Conservation (phyloP, 1,139 yeast genomes). For the Geotrichum carabidarum region DNA sequence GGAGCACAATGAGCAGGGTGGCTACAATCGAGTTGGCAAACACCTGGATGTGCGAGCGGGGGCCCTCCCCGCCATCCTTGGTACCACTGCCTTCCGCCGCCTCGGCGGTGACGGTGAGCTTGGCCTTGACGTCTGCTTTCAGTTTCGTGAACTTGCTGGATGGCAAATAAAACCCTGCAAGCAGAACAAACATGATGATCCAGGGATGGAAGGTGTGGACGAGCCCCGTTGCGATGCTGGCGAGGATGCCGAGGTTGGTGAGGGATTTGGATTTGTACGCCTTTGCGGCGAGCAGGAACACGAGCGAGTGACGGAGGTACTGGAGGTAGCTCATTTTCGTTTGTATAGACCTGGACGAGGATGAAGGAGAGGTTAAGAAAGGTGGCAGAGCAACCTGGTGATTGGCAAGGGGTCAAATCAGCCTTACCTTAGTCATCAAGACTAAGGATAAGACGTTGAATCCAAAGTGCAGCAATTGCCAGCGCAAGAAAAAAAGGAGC, state of each 20-base stretch:
- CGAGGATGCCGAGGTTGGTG: constrained; percentile 39
- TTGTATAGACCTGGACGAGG: background rate
- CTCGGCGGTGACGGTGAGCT: constrained; percentile 26
- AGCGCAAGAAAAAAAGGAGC: too few species aligned
- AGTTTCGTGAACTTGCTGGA: constrained; percentile 43
- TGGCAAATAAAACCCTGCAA: constrained; percentile 41
- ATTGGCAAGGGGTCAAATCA: background rate
- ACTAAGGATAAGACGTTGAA: background rate
- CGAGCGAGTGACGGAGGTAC: constrained; percentile 14
- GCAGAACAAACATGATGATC: constrained; percentile 35
- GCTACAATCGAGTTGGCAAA: constrained; percentile 43
- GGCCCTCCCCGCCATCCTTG: constrained; percentile 26
- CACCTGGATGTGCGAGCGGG: constrained; percentile 43
- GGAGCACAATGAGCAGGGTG: constrained; percentile 25
- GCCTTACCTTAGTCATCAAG: background rate
- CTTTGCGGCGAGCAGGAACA: constrained; percentile 26
- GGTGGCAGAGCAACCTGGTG: background rate
- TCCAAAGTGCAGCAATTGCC: too few species aligned
- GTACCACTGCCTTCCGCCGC: constrained; percentile 1
- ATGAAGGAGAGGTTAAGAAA: background rate
- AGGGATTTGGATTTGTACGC: constrained; percentile 39
- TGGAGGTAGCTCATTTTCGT: background rate
- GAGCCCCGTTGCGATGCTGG: constrained; percentile 41
- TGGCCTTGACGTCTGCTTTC: constrained; percentile 35
- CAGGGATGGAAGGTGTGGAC: constrained; percentile 42